Evolutionary conservation across 176 grass and related monocot species (phyloP), one percentile per base, ranked within the genome.

Genomic region (Puya raimondii): DNA sequence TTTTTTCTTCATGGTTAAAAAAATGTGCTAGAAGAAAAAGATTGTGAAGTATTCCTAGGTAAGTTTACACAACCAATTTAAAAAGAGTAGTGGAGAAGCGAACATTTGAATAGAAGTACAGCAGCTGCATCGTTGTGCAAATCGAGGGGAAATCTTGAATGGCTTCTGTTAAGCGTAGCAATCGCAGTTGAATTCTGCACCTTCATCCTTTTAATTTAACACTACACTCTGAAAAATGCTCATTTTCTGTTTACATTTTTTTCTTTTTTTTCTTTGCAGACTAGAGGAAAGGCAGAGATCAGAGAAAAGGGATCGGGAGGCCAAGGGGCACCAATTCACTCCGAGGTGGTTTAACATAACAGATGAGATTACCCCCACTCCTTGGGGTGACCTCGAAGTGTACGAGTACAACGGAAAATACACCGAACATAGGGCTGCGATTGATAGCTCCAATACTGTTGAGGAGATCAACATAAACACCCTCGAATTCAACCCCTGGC

Each of bases 321-420:
- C 65, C 7, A 85, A 79, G 68, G 87, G 79, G 0, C 81, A 99
- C 50, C 83, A 91, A 42, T 99, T 86, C 50, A 80, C 84, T 53
- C 90, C 94, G 25, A 85, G 61, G 80, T 99, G 94, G 94, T 99
- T 99, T 76, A 88, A 88, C 57, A n/a, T 71, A 61, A 93, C 82
- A 0, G 75, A 79, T n/a, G 84, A 80, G 50, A 71, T 93, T 14
- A 12, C 51, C 14, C 63, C 87, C 4, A 91, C 94, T 4, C 94
- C 94, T 2, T 99, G 94, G 94, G 94, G 94, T 16, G 87, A 93
- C 1, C 47, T 99, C 64, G 89, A 99, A 69, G 78, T 99, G 65
- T 99, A 91, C 11, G 87, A 99, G 52, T 99, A 84, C 66, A 99
- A 91, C 15, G 94, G 90, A 49, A 86, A 78, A 68, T 99, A 99